Evolutionary conservation across 805 yeast genomes (phyloP).

Genomic region (Saccharomycopsis sp.): DNA sequence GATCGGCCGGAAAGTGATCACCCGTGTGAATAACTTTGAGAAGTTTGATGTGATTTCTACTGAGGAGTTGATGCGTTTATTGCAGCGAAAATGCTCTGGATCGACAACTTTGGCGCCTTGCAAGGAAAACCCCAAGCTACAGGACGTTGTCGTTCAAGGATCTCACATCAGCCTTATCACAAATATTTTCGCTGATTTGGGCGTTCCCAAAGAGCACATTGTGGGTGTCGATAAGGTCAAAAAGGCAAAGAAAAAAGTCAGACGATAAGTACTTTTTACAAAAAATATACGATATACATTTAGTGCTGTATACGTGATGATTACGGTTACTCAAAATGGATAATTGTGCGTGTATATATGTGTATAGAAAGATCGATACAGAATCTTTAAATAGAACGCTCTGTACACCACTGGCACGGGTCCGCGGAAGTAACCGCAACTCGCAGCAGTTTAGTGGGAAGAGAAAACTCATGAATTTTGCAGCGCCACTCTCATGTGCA

Average conservation of each 20-base stretch:
- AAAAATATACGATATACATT: neutral
- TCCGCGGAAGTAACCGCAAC: neutral
- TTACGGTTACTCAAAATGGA: neutral
- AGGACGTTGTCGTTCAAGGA: slow-evolving; percentile 86
- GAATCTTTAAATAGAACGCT: neutral
- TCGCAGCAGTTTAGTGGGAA: neutral
- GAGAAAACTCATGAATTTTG: neutral
- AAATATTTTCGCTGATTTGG: slow-evolving; percentile 52
- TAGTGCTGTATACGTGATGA: no score
- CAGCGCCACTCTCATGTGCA: neutral
- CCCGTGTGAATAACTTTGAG: slow-evolving; percentile 66
- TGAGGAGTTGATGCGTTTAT: slow-evolving; percentile 55
- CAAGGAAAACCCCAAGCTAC: slow-evolving; percentile 43
- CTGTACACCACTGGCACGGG: neutral
- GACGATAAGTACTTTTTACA: neutral
- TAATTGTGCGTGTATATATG: neutral
- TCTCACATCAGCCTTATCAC: slow-evolving; percentile 63
- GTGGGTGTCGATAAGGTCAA: slow-evolving; percentile 56
- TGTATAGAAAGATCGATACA: neutral
- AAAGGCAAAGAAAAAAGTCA: slow-evolving; percentile 38
- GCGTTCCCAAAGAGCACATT: slow-evolving; percentile 62
- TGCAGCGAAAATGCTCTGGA: slow-evolving; percentile 81
- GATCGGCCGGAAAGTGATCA: slow-evolving; percentile 75
- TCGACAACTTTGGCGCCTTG: slow-evolving; percentile 69
- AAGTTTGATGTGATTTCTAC: slow-evolving; percentile 53